phyloP scores from a whole-genome alignment of 2,329 filamentous ascomycete genomes.

The Penicillium sp. region DNA sequence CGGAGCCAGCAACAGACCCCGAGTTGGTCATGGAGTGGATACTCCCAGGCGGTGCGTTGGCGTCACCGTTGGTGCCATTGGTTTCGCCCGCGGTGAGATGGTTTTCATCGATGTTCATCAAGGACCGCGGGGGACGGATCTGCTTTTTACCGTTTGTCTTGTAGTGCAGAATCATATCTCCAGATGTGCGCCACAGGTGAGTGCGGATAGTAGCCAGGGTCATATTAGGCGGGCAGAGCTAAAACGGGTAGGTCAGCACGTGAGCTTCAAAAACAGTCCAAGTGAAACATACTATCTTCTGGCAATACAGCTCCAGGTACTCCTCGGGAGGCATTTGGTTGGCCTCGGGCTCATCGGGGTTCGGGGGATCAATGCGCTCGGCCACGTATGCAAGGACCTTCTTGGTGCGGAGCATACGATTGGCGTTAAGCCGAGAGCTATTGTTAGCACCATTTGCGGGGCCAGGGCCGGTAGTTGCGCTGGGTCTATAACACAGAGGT shows the following conservation, averaged over 20 bases:
- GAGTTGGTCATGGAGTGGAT: conserved; percentile 42
- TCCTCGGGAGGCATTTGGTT: conserved; percentile 79
- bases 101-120: conserved; percentile 27
- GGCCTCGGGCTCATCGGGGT: conserved; percentile 64
- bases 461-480: conserved; percentile 30
- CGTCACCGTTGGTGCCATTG: conserved; percentile 31
- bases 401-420: conserved; percentile 92
- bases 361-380: conserved; percentile 79
- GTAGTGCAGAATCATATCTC: conserved; percentile 89
- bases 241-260: conserved; percentile 24
- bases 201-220: conserved; percentile 91
- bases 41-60: conserved; percentile 35
- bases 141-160: conserved; percentile 84
- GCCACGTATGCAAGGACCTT: conserved; percentile 93
- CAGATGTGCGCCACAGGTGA: conserved; percentile 94
- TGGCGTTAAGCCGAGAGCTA: conserved; percentile 92
- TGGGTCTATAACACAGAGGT: conserved; percentile 24
- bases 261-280: neutral
- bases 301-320: conserved; percentile 93
- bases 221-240: conserved; percentile 74
- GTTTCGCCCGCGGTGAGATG: conserved; percentile 20
- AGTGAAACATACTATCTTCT: conserved; percentile 73
- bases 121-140: conserved; percentile 40
- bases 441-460: conserved; percentile 48
- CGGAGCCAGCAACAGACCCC: conserved; percentile 34